Conservation (phyloP, 169 alveolate species). For the Cryptosporidium tyzzeri region DNA sequence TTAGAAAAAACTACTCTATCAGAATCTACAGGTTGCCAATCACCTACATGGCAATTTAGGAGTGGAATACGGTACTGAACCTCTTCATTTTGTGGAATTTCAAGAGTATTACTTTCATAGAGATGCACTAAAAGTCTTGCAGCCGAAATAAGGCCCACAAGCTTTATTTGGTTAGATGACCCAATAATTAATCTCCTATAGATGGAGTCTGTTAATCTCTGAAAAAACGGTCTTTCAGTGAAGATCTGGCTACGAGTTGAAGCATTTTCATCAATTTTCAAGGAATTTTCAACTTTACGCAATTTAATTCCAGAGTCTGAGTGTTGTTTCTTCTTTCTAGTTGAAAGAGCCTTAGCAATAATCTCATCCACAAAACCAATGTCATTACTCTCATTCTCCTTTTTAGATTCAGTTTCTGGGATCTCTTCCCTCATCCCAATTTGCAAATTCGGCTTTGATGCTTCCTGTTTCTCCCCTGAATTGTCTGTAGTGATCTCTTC, state of each 20-base stretch:
- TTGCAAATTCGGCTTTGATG: neutral
- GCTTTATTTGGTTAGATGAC: constrained; percentile 55
- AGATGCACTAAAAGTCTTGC: constrained; percentile 54
- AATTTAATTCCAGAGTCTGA: constrained; percentile 6
- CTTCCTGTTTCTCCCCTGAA: neutral
- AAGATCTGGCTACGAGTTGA: constrained; percentile 7
- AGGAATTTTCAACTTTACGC: neutral
- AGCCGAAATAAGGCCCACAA: constrained; percentile 62
- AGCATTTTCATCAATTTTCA: neutral
- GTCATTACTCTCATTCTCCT: neutral
- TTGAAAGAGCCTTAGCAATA: constrained; percentile 22
- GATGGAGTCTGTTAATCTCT: constrained; percentile 46
- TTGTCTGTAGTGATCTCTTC: neutral
- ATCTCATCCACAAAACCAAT: constrained; percentile 21
- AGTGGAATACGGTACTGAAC: constrained; percentile 38
- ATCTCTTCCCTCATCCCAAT: neutral
- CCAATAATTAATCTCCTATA: constrained; percentile 55
- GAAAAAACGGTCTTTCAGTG: constrained; percentile 40
- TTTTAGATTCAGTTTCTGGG: neutral
- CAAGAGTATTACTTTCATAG: constrained; percentile 38
- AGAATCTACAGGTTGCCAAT: constrained; percentile 65
- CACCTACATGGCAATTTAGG: constrained; percentile 57
- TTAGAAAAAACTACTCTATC: constrained; percentile 40
- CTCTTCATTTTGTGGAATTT: constrained; percentile 42
- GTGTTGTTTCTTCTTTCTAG: constrained; percentile 7